Base-by-base conservation (phyloP, 106 monocot genomes). In the Alisma plantagoaquatica region DNA sequence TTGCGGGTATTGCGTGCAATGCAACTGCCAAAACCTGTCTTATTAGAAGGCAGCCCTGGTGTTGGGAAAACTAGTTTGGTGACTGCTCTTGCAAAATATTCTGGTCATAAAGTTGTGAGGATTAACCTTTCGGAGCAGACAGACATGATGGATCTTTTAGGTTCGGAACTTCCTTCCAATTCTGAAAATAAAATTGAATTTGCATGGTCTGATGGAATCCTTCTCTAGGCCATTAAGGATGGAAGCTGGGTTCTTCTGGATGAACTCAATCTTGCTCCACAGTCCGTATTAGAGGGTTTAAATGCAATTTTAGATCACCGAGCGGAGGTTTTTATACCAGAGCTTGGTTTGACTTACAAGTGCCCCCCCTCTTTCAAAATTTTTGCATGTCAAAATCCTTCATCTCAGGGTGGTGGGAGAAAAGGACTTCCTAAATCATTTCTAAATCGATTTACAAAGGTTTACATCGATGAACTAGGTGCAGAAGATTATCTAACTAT, bases 71-170 rank as follows among this genome's bases (percentile, higher is more conserved):
- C 96, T 17, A 98, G 96, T 58, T 67, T 98, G 62, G 66, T 98
- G 43, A 60, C 79, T 64, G 96, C 96, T 48, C 69, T 98, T 57
- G 96, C 81, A 38, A 70, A 62, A 74, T 77, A 82, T 69, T 98
- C 96, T 60, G 89, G 96, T 18, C 84, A 98, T 63, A 60, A 33
- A 62, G 85, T 89, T 29, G 96, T 98, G 22, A 64, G 96, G 38
- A 98, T 98, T 31, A 98, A 98, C 35, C 84, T 98, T 21, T 98
- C 89, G 59, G 96, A 98, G 52, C 96, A 96, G 92, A 98, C 89
- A 22, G 96, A 98, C 64, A 82, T 98, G 96, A 89, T 98, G 96
- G 96, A 98, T 64, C 74, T 98, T 5, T 59, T 98, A 35, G 96
- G 96, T 43, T 89, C 96, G 9, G 89, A 98, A 64, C 64, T 98